Evolutionary conservation across 1,139 yeast genomes (phyloP).

Genomic region (Suhomyces choctaworum): DNA sequence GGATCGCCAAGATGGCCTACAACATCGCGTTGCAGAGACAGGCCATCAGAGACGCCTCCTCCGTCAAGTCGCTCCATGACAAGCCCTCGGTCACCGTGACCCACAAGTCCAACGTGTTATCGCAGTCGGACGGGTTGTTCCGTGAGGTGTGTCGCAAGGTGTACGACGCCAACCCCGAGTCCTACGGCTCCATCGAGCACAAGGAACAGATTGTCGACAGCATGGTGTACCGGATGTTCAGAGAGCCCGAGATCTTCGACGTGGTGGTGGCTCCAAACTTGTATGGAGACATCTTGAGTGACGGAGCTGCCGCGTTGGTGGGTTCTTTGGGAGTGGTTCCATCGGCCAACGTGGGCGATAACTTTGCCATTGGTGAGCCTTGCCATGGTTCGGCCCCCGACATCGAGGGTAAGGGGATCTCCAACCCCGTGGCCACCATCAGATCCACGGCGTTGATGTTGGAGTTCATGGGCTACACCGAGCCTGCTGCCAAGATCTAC

Average conservation of each 20-base stretch:
- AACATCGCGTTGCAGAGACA: conserved; percentile 93
- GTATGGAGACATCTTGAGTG: conserved; percentile 95
- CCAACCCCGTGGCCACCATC: conserved; percentile 97
- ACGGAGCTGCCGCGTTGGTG: conserved; percentile 98
- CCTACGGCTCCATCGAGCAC: conserved; percentile 59
- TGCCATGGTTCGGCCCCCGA: conserved; percentile 99
- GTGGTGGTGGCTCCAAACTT: conserved; percentile 98
- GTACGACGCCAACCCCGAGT: conserved; percentile 63
- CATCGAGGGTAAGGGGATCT: conserved; percentile 90
- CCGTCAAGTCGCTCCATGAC: conserved; percentile 41
- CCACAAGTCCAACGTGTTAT: conserved; percentile 93
- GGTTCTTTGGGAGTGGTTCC: conserved; percentile 99
- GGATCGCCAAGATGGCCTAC: conserved; percentile 87
- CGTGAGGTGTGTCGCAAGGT: conserved; percentile 85
- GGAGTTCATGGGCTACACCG: conserved; percentile 90
- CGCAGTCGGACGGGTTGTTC: conserved; percentile 92
- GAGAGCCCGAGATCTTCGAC: conserved; percentile 95
- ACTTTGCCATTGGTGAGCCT: conserved; percentile 97
- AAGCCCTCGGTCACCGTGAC: conserved; percentile 83
- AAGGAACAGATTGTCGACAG: conserved; percentile 98
- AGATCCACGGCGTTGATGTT: conserved; percentile 97
- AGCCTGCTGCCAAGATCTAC: conserved; percentile 90
- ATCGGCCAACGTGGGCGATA: conserved; percentile 95
- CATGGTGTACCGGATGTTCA: conserved; percentile 97
- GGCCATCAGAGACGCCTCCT: conserved; percentile 65